Evolutionary conservation across 495 filamentous ascomycete genomes (phyloP).

Genomic region (Trichocladium antarcticum): DNA sequence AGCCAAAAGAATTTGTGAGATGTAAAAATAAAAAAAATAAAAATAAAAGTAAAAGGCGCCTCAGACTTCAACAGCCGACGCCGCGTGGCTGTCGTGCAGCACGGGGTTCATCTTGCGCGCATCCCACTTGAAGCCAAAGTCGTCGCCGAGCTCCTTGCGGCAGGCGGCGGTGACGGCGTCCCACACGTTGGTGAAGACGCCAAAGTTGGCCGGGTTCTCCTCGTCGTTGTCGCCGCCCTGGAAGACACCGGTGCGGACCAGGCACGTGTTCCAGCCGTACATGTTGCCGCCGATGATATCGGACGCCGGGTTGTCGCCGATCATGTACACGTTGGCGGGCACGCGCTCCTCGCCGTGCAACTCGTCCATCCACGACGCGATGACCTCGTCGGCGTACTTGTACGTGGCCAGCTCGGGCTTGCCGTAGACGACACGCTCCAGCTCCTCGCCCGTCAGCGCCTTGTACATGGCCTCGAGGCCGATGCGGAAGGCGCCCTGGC

Average conservation of each 20-base stretch:
- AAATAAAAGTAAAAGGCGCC: too few species aligned
- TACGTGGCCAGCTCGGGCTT: slow-evolving; percentile 73
- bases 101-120: slow-evolving; percentile 48
- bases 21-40: too few species aligned
- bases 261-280: slow-evolving; percentile 75
- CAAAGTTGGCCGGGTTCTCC: slow-evolving; percentile 88
- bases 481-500: slow-evolving; percentile 66
- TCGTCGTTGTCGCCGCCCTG: slow-evolving; percentile 66
- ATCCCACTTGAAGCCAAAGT: slow-evolving; percentile 41
- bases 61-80: slow-evolving; percentile 44
- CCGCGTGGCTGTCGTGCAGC: slow-evolving; percentile 39
- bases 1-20: too few species aligned
- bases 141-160: slow-evolving; percentile 62
- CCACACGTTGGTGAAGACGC: slow-evolving; percentile 71
- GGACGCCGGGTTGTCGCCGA: slow-evolving; percentile 69
- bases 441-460: slow-evolving; percentile 57
- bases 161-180: slow-evolving; percentile 93
- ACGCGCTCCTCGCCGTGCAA: slow-evolving; percentile 61
- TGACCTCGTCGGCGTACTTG: slow-evolving; percentile 70
- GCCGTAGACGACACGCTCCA: slow-evolving; percentile 76
- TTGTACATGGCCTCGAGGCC: slow-evolving; percentile 71
- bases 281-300: slow-evolving; percentile 72
- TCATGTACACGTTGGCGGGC: slow-evolving; percentile 69
- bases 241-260: slow-evolving; percentile 55
- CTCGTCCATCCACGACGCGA: slow-evolving; percentile 63